These are phyloP conservation scores for Durio zibethinus DNA, from an alignment of 345 rosid species.

Conservation along the genomic window DNA sequence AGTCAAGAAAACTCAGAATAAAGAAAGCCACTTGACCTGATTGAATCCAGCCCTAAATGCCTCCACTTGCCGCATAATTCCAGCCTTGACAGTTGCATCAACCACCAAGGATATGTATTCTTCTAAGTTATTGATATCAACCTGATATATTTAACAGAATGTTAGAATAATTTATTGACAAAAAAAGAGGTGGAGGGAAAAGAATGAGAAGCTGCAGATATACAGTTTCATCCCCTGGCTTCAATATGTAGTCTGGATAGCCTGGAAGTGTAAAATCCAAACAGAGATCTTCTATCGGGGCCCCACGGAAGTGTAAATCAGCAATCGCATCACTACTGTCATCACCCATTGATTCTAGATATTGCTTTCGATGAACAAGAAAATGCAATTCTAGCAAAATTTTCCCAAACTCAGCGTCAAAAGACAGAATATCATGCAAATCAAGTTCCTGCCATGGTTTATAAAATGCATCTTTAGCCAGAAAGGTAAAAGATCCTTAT, in stretches of 20 bases:
- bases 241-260: slow-evolving; percentile 78
- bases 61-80: slow-evolving; percentile 76
- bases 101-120: slow-evolving; percentile 81
- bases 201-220: background rate
- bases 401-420: slow-evolving; percentile 88
- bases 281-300: slow-evolving; percentile 74
- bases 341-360: slow-evolving; percentile 48
- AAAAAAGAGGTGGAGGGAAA: background rate
- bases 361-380: slow-evolving; percentile 74
- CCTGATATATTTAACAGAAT: slow-evolving; percentile 41
- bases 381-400: slow-evolving; percentile 74
- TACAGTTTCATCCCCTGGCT: slow-evolving; percentile 84
- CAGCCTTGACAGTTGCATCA: slow-evolving; percentile 87
- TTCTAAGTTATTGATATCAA: slow-evolving; percentile 73
- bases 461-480: background rate
- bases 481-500: slow-evolving; percentile 3
- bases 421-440: slow-evolving; percentile 73
- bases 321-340: slow-evolving; percentile 32
- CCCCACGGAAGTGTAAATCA: slow-evolving; percentile 59
- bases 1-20: background rate
- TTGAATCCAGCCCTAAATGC: slow-evolving; percentile 95
- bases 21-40: slow-evolving; percentile 51
- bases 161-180: background rate
- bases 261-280: slow-evolving; percentile 95
- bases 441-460: slow-evolving; percentile 83